These are phyloP conservation scores for Aphanoascus verrucosus DNA, from an alignment of 2,329 filamentous ascomycete genomes.

Conservation along the genomic window DNA sequence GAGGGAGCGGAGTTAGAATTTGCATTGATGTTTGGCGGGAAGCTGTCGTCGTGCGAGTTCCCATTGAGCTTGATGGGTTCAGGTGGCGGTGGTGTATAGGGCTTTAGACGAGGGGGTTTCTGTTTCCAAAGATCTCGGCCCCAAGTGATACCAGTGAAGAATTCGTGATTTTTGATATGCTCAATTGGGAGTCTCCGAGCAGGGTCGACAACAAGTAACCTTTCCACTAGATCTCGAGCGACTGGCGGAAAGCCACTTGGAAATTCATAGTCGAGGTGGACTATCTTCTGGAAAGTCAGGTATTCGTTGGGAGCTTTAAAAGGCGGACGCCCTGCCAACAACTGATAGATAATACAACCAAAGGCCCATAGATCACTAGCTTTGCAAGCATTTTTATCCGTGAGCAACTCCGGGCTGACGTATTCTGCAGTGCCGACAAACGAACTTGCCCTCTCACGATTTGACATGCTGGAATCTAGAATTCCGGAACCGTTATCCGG, in stretches of 20 bases:
- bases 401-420: conserved; percentile 92
- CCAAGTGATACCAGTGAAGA: conserved; percentile 80
- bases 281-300: conserved; percentile 95
- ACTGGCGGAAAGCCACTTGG: conserved; percentile 75
- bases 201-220: conserved; percentile 81
- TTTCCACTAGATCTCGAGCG: conserved; percentile 80
- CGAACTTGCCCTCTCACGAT: conserved; percentile 70
- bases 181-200: conserved; percentile 75
- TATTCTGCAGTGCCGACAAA: conserved; percentile 98
- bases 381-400: conserved; percentile 94
- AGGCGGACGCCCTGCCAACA: conserved; percentile 86
- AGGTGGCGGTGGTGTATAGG: conserved; percentile 66
- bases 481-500: conserved; percentile 34
- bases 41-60: conserved; percentile 28
- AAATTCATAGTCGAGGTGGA: conserved; percentile 87
- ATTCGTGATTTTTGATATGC: conserved; percentile 92
- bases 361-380: conserved; percentile 97
- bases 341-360: conserved; percentile 93
- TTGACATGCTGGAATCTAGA: conserved; percentile 45
- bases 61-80: conserved; percentile 69
- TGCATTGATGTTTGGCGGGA: conserved; percentile 32
- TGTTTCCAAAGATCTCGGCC: conserved; percentile 78
- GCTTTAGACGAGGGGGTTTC: conserved; percentile 75
- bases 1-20: conserved; percentile 18
- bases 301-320: conserved; percentile 97